Percentiles rank a stretch among this genome's conserved stretches.
These are phyloP conservation scores for Pyronema domesticum DNA, from an alignment of 495 filamentous ascomycete genomes.

Conservation along the genomic window DNA sequence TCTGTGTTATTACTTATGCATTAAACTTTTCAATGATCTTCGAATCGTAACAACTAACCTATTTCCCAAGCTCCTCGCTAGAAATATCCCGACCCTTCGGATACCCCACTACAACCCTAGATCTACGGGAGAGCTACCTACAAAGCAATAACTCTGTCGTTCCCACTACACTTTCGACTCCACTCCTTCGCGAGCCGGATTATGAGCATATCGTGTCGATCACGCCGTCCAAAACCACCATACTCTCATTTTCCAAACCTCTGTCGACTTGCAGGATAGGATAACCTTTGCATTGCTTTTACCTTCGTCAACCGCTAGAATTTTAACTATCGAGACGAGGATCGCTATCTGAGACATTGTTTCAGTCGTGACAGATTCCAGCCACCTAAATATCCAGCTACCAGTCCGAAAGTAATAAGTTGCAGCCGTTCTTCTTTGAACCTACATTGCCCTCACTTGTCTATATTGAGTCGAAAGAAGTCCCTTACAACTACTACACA, in stretches of 20 bases:
- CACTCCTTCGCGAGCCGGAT: constrained; percentile 12
- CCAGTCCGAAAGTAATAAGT: neutral
- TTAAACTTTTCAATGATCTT: neutral
- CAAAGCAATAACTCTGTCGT: constrained; percentile 14
- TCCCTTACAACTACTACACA: neutral
- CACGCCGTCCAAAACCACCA: constrained; percentile 16
- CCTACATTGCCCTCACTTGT: neutral
- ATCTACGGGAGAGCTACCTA: neutral
- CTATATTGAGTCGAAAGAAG: neutral
- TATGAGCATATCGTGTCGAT: constrained; percentile 20
- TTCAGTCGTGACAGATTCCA: constrained; percentile 1
- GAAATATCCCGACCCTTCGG: neutral
- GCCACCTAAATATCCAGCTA: neutral
- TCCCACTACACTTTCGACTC: constrained; percentile 8
- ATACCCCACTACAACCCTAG: neutral
- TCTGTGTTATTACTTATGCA: neutral
- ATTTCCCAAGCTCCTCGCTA: neutral
- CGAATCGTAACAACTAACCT: neutral
- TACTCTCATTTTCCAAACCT: constrained; percentile 10
- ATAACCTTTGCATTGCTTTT: neutral
- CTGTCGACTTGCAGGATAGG: constrained; percentile 7
- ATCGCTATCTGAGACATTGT: neutral
- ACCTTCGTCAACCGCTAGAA: neutral
- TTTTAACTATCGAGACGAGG: neutral
- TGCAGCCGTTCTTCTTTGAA: neutral